Evolutionary conservation across 1,284 basidiomycete genomes (phyloP), one percentile per base, ranked within the genome.

Genomic region (Moesziomyces sp.): DNA sequence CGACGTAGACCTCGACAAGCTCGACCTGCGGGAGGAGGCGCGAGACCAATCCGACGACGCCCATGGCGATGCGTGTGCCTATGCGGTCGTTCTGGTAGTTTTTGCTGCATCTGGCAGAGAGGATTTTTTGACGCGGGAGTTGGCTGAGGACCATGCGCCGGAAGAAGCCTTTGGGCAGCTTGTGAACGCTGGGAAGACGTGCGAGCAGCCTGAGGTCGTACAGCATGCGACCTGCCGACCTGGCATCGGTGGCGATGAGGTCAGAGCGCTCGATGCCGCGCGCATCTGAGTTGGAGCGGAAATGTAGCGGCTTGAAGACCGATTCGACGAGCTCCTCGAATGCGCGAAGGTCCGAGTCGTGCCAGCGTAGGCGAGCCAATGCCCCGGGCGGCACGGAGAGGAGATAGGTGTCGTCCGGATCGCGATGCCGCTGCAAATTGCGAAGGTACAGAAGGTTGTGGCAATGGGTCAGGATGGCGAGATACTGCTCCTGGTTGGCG

Each of bases 221-320:
- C 10, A 71, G 55, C 58, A 71, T 54, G 30, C 63, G 59, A 26
- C 63, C 54, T 9, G 55, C 56, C 8, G 59, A 59, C 46, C 58
- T 46, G 6, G 63, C 56, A 42, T 62, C 59, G 14, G 59, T 50
- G 3, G 58, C 56, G 19, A 67, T 62, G 26, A 63, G 13, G 44
- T 72, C 69, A 13, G 63, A 59, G 10, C 69, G 58, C 47, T 58
- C 57, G 33, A 67, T 62, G 16, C 63, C 58, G 4, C 63, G 63
- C 1, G 63, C 58, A 45, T 59, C 69, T 3, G 46, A 56, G 21
- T 63, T 52, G 46, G n/a, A 30, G 49, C 56, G 59, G 23, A 66
- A 72, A 51, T 72, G 63, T 10, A 72, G 43, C n/a, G 69, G 69
- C 38, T 72, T 66, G 63, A 63, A 63, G 21, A 72, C 69, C 6